Evolutionary conservation across 2,329 filamentous ascomycete species (phyloP).

Genomic region (Fusarium algeriense): DNA sequence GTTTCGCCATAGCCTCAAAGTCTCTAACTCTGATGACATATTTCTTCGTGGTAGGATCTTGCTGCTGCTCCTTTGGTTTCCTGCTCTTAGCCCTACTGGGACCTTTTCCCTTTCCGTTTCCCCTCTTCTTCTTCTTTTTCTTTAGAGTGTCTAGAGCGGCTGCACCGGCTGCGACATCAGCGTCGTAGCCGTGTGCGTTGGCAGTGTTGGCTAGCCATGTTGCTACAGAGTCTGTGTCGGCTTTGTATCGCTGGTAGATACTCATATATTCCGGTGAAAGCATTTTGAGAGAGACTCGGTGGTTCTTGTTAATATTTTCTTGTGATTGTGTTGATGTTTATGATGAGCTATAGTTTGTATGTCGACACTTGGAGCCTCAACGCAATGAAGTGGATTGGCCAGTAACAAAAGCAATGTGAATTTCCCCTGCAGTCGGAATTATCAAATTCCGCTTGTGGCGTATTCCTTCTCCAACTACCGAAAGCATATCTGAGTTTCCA

Average conservation of each 20-base stretch:
- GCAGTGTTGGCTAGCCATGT: slow-evolving; percentile 33
- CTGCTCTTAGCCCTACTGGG: slow-evolving; percentile 2
- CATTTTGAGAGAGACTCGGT: not conserved
- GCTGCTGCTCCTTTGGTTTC: not conserved
- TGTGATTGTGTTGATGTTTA: not conserved
- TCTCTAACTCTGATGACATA: slow-evolving; percentile 30
- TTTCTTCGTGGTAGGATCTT: not conserved
- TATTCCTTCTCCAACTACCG: not conserved
- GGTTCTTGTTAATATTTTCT: too few species aligned
- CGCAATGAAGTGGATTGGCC: not conserved
- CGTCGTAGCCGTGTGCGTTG: slow-evolving; percentile 23
- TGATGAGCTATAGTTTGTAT: not conserved
- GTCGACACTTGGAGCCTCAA: not conserved
- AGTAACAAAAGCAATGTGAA: not conserved
- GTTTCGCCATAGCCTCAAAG: slow-evolving; percentile 35
- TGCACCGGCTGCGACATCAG: not conserved
- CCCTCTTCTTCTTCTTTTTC: slow-evolving; percentile 4
- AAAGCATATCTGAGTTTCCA: not conserved
- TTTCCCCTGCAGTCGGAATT: not conserved
- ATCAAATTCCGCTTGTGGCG: not conserved
- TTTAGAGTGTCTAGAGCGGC: not conserved
- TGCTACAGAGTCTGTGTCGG: slow-evolving; percentile 38
- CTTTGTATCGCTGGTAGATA: slow-evolving; percentile 38
- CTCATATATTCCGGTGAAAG: not conserved
- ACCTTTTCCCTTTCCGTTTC: slow-evolving; percentile 13